Base-by-base conservation (phyloP, 257 asterid genomes). In the Capsicum pubescens region DNA sequence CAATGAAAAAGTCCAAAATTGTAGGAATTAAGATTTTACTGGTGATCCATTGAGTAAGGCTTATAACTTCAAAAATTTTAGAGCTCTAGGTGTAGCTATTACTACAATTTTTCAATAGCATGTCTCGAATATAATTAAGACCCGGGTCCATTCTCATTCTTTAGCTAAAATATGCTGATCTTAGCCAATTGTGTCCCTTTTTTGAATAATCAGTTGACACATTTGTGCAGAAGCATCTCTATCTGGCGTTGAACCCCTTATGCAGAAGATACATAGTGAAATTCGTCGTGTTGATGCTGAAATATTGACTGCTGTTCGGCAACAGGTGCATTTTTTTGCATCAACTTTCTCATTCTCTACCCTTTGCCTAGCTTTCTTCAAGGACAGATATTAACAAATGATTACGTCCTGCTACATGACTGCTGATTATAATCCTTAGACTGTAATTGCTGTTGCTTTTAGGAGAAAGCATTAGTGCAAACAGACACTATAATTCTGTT, bases 231-330 rank as follows among this genome's bases (percentile, higher is more conserved):
- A 96, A 91, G 93, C 98, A 67, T 96, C 98, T 85, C 90, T 96
- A 86, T 94, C 97, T 87, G 99, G 98, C 19, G 97, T 92, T 19
- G 99, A 93, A 91, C 99, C 97, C 84, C 95, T 95, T 82, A 88
- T 95, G 98, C 98, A 95, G 89, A 95, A 92, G 89, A 91, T 95
- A 91, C 98, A 93, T 61, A 87, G 92, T 87, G 99, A 93, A 88
- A 92, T 95, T 67, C 95, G 94, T 77, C 91, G 87, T 74, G 99
- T 95, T 78, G 99, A 95, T 93, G 92, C 97, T 60, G 96, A 93
- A 86, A 95, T 95, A 85, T 87, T 95, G 84, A 79, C 95, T 14
- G 98, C 98, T 78, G 99, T 95, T 59, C 97, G 99, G 61, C 99
- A 93, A 88, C 99, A 95, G 98, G 98, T 95, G 90, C 79, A 89